Evolutionary conservation across 169 alveolate species (phyloP), one percentile per base, ranked within the genome.

Genomic region (Cyclospora cayetanensis): DNA sequence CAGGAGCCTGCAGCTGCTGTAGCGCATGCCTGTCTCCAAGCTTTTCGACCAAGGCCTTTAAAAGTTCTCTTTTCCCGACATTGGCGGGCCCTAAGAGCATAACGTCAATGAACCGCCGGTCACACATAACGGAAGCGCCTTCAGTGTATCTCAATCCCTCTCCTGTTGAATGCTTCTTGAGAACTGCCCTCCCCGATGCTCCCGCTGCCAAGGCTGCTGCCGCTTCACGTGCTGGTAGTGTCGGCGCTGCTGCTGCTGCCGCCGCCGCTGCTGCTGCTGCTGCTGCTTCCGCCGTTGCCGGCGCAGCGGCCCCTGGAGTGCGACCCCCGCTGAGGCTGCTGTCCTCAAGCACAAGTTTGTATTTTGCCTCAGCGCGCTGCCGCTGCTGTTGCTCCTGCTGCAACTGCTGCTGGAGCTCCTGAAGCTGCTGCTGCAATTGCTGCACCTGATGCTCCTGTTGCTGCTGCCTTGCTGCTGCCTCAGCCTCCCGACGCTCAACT

Each of bases 51-150:
- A 77, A 31, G 7, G 22, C 65, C 68, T 77, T 53, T 12, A 77
- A n/a, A 42, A 77, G 43, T 0, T 25, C 68, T 4, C 94, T 93
- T 63, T 93, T 93, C 11, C 95, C 95, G 25, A 93, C 95, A 1
- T 39, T 60, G 52, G 86, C 79, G 1, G 95, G 94, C 2, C 95
- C 95, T 31, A 93, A 85, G 53, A 93, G 77, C 52, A 93, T 84
- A 22, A 93, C 46, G 50, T 93, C 95, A 11, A 90, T 90, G n/a
- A 31, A 46, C 25, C 60, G 76, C 12, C 76, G 90, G 55, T 72
- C 91, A 27, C 31, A 63, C 41, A 52, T 65, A 9, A n/a, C 68
- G 18, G n/a, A 43, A 12, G 22, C 68, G 0, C 29, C 43, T 5
- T 29, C 20, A 12, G 42, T 7, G 31, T 66, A 5, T 60, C 74